Percentiles rank a stretch among this genome's conserved stretches.
Evolutionary conservation across 129 eudicot species (phyloP).

Genomic region (Chrysanthemum seticuspe): DNA sequence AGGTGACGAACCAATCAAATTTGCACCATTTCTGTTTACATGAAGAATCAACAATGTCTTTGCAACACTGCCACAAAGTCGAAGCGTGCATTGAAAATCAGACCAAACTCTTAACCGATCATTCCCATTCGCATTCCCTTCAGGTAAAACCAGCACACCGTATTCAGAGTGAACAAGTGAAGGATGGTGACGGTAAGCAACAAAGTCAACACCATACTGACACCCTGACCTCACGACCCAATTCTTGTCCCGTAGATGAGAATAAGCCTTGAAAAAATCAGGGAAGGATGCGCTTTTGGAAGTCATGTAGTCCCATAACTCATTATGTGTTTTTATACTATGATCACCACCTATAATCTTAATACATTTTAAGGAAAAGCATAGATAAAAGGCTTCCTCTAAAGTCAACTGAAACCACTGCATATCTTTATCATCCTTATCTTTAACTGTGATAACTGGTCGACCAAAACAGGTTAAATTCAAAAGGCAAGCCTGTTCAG

Average conservation of each 20-base stretch:
- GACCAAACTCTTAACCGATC: conserved; percentile 42
- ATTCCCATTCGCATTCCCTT: no score
- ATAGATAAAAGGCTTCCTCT: conserved; percentile 74
- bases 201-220: no score
- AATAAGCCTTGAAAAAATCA: no score
- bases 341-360: conserved; percentile 35
- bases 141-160: no score
- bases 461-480: conserved; percentile 71
- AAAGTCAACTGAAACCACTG: conserved; percentile 65
- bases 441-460: conserved; percentile 38
- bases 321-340: conserved; percentile 27
- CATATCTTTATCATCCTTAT: conserved; percentile 38
- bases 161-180: no score
- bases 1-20: conserved; percentile 26
- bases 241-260: no score
- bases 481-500: conserved; percentile 60
- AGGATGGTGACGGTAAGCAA: no score
- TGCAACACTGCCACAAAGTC: conserved; percentile 81
- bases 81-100: conserved; percentile 69
- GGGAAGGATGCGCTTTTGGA: no score
- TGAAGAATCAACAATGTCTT: conserved; percentile 66
- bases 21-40: conserved; percentile 27
- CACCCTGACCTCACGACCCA: no score
- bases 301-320: conserved; percentile 47
- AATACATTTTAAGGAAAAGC: conserved; percentile 44